Base-by-base conservation (phyloP, 257 asterid species). In the Cynanchum wilfordii region DNA sequence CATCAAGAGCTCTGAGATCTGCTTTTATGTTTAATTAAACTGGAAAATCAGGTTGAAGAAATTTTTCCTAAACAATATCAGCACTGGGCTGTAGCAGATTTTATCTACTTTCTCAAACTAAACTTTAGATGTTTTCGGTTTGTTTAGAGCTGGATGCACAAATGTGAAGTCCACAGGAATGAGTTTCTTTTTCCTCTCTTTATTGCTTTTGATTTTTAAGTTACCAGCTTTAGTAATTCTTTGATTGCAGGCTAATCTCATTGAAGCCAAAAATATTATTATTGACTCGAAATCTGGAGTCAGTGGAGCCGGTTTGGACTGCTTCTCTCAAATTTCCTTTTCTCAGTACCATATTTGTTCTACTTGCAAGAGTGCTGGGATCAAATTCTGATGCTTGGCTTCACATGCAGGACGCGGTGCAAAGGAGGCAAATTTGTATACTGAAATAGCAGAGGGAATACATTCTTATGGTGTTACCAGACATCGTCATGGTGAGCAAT, bases 361-460 rank as follows among this genome's bases (percentile, higher is more conserved):
- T 42, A 62, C 59, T 65, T 63, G 6, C 51, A 27, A 27, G 40
- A 60, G 65, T 71, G 27, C 77, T 55, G 24, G 36, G 54, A 70
- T 24, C 36, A 52, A 68, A 68, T 83, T 72, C 69, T 73, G 64
- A 55, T 64, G 60, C 75, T 69, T 68, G 58, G 70, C 64, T 11
- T 73, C 47, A 68, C 62, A 36, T 73, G 62, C 78, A 92, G 99
- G 99, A 42, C 97, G 97, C 71, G 97, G 94, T 27, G 98, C 99
- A 25, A 95, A 95, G 78, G 99, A 95, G 85, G 90, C 96, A 51
- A 95, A 90, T 87, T 76, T 92, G 69, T 90, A 92, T 85, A 87
- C 98, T n/a, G 98, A 95, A 87, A 81, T 90, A 83, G 98, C 99
- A 0, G 99, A 95, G 80, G 99, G 99, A 75, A 89, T 90, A 62